Evolutionary conservation across 2,329 filamentous ascomycete genomes (phyloP).

Genomic region (Calonectria montana): DNA sequence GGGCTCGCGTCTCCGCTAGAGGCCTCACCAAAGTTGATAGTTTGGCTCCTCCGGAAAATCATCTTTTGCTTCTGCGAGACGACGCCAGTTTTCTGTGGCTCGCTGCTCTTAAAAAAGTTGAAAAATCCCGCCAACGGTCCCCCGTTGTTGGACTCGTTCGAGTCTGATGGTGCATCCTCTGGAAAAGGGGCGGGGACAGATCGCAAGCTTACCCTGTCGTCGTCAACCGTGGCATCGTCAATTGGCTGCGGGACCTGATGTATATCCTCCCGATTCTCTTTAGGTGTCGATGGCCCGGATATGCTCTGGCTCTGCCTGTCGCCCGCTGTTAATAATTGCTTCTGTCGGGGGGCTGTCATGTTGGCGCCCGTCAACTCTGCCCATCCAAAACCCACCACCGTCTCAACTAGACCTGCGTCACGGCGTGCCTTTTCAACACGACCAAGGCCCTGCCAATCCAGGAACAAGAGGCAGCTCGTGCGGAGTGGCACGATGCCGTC

Average conservation of each 20-base stretch:
- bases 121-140: constrained; percentile 73
- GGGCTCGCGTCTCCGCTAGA: constrained; percentile 6
- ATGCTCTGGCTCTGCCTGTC: constrained; percentile 46
- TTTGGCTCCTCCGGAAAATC: constrained; percentile 84
- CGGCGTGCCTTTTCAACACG: constrained; percentile 93
- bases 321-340: constrained; percentile 54
- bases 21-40: constrained; percentile 55
- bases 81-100: constrained; percentile 59
- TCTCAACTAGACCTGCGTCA: constrained; percentile 92
- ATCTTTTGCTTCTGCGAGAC: constrained; percentile 71
- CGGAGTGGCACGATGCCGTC: constrained; percentile 95
- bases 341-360: constrained; percentile 57
- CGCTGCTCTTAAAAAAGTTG: constrained; percentile 77
- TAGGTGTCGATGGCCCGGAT: constrained; percentile 51
- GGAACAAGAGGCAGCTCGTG: constrained; percentile 94
- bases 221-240: constrained; percentile 73
- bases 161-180: constrained; percentile 41
- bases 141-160: constrained; percentile 49
- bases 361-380: constrained; percentile 87
- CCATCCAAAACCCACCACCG: constrained; percentile 94
- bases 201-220: constrained; percentile 70
- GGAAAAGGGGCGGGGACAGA: constrained; percentile 51
- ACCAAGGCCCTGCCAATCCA: constrained; percentile 95
- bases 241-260: constrained; percentile 78
- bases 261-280: constrained; percentile 49